These are phyloP conservation scores for Ballota nigra DNA, from an alignment of 257 asterid genomes.

Conservation along the genomic window DNA sequence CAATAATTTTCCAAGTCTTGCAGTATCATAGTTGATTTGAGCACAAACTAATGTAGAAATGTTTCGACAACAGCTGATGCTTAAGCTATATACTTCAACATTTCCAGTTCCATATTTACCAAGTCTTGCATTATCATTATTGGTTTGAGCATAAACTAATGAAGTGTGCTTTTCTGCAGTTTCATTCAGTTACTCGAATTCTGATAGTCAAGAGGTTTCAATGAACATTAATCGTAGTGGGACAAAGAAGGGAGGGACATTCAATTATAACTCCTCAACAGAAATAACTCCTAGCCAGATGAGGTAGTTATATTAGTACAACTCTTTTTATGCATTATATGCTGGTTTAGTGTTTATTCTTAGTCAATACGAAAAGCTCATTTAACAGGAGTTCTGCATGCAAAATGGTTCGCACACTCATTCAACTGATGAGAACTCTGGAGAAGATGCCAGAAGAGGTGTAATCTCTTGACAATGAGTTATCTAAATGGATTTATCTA, in stretches of 20 bases:
- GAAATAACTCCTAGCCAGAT: conserved; percentile 86
- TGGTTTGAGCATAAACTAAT: conserved; percentile 23
- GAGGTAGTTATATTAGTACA: conserved; percentile 48
- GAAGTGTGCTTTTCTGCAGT: conserved; percentile 47
- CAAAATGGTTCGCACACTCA: conserved; percentile 84
- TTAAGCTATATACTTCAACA: conserved; percentile 9
- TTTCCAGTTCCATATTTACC: conserved; percentile 17
- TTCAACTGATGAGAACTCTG: conserved; percentile 91
- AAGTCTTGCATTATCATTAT: not conserved
- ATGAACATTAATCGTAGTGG: conserved; percentile 87
- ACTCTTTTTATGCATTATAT: conserved; percentile 4
- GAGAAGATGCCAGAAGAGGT: conserved; percentile 99
- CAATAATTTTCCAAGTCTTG: conserved; percentile 4
- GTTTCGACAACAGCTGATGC: not conserved
- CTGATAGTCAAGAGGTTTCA: conserved; percentile 83
- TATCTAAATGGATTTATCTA: conserved; percentile 7
- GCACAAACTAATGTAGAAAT: conserved; percentile 15
- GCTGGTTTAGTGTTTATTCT: conserved; percentile 7
- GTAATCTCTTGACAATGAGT: conserved; percentile 18
- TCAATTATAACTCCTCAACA: conserved; percentile 59
- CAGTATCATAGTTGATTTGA: not conserved
- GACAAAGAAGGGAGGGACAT: conserved; percentile 71
- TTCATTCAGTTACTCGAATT: conserved; percentile 78
- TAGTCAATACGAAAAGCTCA: conserved; percentile 10
- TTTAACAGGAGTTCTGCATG: conserved; percentile 87